Base-by-base conservation (phyloP, 2,329 filamentous ascomycete species). In the Didymella pinodella region DNA sequence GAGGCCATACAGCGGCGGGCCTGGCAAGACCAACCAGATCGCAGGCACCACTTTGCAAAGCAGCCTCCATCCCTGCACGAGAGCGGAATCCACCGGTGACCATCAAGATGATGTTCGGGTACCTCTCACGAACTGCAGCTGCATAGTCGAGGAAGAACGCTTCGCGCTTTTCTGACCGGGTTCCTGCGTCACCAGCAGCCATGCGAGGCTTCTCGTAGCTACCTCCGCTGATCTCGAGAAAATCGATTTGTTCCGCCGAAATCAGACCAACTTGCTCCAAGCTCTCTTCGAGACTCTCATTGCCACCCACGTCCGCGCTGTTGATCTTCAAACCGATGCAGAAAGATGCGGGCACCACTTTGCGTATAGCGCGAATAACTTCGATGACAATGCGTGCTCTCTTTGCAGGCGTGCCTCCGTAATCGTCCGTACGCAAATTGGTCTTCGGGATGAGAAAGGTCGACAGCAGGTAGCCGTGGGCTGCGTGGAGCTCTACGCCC, bases 121-220 rank as follows among this genome's bases (percentile, higher is more conserved):
- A 65, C 10, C 47, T 38, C 1, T 79, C 79, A 2, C 82, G 77
- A 49, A 88, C 84, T 34, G 71, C 65, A 14, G 85, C 48, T 0
- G 77, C 85, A 62, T 90, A 90, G 45, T 89, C 84, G 1, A 90
- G 78, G 76, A 91, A 91, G 78, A 88, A 90, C 0, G 87, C 86
- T 65, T 91, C 88, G 7, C 88, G 82, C 0, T 81, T 81, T 12
- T 77, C 75, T 0, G 86, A 87, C 6, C 80, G 79, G 22, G 40
- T 48, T 8, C 44, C 20, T 53, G 62, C 46, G 53, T 63, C 51
- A 61, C 40, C 54, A 14, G 22, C 48, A 40, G 36, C 28, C 54
- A 58, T 57, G n/a, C 34, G 47, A 46, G 54, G 54, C 48, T 66
- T 54, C 22, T 64, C 62, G 53, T 51, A 61, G 3, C 66, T 84